Base-by-base conservation (phyloP, 306 rosid species). In the Pyrus betulifolia region DNA sequence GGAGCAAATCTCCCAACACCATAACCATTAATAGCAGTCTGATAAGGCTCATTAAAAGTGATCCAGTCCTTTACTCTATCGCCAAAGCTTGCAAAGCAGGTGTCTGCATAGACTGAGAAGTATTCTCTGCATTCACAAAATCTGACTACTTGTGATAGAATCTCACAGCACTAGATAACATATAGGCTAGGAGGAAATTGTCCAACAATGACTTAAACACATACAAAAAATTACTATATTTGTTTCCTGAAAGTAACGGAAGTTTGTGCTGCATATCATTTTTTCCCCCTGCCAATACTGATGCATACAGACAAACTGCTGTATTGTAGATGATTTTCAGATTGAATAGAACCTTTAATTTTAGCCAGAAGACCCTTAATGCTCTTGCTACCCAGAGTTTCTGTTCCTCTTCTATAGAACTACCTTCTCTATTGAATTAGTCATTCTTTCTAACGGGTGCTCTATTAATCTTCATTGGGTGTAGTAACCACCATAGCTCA, bases 41-140 rank as follows among this genome's bases (percentile, higher is more conserved):
- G 96, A 79, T 88, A 89, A 71, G 98, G 98, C 86, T 93, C 98
- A 74, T 93, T 93, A 70, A 91, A 9, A 54, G 98, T 87, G 72
- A 91, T 82, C 97, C 98, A 93, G 84, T 83, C 76, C 86, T 93
- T 93, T 76, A 91, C 98, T 83, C 98, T 90, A 80, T 93, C 98
- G 14, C 98, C 98, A 84, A 93, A 93, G 83, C 81, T 88, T 77
- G 88, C 88, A 74, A 93, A 93, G 89, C 98, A 93, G 71, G 96
- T 80, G 49, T 93, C 97, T 44, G 97, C 96, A 55, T 93, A 93
- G 83, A 77, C 59, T 72, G 93, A 85, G 66, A 93, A 93, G 79
- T 88, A 86, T 71, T 91, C 85, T 80, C 98, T 93, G 91, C 79
- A 78, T 67, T 80, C 38, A 72, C 76, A 85, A 78, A 77, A 80